Base-by-base conservation (phyloP, 345 rosid species). In the Lepidium africanum region DNA sequence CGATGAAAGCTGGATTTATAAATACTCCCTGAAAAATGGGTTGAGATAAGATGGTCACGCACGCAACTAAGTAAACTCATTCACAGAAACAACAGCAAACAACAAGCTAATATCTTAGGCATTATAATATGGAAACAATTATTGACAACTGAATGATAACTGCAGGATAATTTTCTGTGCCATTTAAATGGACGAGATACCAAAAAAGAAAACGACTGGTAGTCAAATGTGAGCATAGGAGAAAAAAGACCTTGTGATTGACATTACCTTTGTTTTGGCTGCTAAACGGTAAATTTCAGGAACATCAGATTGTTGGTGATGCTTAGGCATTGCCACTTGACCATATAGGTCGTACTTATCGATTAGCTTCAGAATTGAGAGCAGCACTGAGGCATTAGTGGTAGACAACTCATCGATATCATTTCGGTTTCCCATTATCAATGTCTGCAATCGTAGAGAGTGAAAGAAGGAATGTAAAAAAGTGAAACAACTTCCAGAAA, bases 1-100 rank as follows among this genome's bases (percentile, higher is more conserved):
- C 97, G 5, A 88, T 86, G 73, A 91, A 84, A 63, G 96, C 97
- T 12, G 97, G 97, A 74, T 91, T 91, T 65, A 91, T 85, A 74
- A 91, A 91, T 51, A 88, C 97, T 68, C 97, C 97, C 97, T 91
- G 70, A 4, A 66, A 71, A 47, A 52, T 1, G 33, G 30, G 2
- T 59, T 51, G 10, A 52, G 49, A 60, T 46, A 43, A 67, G 59
- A 63, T 27, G 1, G 65, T 36, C 47, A 37, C 27, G 38, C 42
- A 47, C 47, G 65, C n/a, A 63, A 55, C 48, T 8, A 23, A 33
- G 57, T 42, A 25, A 52, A 14, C 45, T 7, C 6, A 14, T 40
- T 51, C 50, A 16, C 17, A 33, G 54, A 47, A 43, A 42, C 36
- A 16, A 46, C 17, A 10, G 61, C 27, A 51, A 40, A 60, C 9